These are phyloP conservation scores for Lactifluus piperatus DNA, from an alignment of 768 basidiomycete species.

Conservation along the genomic window DNA sequence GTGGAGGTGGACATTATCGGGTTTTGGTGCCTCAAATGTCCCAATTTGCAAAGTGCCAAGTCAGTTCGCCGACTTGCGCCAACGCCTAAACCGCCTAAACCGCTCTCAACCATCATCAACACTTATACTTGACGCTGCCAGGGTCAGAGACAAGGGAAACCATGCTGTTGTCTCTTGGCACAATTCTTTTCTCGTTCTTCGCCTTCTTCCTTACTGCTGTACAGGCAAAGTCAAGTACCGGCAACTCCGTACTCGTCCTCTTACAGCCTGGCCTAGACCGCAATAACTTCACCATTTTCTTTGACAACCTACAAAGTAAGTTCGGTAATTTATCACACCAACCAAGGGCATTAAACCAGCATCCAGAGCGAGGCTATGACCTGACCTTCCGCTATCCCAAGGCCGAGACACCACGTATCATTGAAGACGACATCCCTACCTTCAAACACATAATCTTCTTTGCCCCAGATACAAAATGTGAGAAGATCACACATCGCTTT, in stretches of 20 bases:
- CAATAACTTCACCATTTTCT: conserved; percentile 75
- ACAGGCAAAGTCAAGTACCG: conserved; percentile 65
- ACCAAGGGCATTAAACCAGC: background rate
- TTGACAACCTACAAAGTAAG: conserved; percentile 65
- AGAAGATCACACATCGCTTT: conserved; percentile 21
- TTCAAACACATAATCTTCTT: conserved; percentile 87
- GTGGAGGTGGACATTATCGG: no score
- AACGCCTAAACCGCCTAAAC: background rate
- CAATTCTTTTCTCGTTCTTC: conserved; percentile 26
- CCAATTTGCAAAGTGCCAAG: background rate
- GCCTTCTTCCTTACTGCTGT: conserved; percentile 23
- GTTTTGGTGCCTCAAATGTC: background rate
- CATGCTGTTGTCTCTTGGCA: conserved; percentile 25
- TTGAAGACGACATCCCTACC: conserved; percentile 60
- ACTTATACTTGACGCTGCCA: background rate
- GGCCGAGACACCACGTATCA: conserved; percentile 54
- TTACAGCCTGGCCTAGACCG: conserved; percentile 64
- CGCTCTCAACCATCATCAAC: background rate
- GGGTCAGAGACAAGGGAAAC: background rate
- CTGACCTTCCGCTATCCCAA: conserved; percentile 82
- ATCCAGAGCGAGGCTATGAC: conserved; percentile 69
- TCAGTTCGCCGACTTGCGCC: background rate
- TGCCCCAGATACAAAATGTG: conserved; percentile 80
- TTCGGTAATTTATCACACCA: background rate
- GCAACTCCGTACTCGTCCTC: conserved; percentile 76